Evolutionary conservation across 306 rosid species (phyloP).

Genomic region (Acacia melanoxylon): DNA sequence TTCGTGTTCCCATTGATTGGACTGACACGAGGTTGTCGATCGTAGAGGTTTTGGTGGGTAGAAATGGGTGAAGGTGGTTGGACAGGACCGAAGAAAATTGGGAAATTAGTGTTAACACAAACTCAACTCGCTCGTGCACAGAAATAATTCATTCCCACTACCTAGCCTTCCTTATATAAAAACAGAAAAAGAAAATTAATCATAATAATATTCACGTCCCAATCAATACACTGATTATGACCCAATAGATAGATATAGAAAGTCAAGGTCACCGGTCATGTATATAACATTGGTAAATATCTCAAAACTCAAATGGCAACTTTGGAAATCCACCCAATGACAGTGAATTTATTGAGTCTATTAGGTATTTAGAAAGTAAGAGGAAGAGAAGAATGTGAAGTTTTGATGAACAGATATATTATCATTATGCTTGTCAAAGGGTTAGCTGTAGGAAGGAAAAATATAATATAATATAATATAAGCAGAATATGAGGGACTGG

Average conservation of each 20-base stretch:
- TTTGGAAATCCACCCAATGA: conserved; percentile 1
- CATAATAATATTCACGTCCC: background rate
- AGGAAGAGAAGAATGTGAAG: conserved; percentile 8
- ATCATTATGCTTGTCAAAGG: conserved; percentile 60
- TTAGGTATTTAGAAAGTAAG: background rate
- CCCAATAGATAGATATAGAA: background rate
- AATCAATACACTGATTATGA: conserved; percentile 5
- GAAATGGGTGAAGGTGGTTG: conserved; percentile 85
- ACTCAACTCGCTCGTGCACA: conserved; percentile 45
- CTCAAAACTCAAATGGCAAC: conserved; percentile 6
- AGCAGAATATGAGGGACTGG: conserved; percentile 16
- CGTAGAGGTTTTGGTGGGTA: conserved; percentile 58
- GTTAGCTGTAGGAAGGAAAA: conserved; percentile 52
- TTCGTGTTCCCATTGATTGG: conserved; percentile 58
- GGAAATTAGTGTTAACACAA: conserved; percentile 27
- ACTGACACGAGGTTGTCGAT: conserved; percentile 23
- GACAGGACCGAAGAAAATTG: conserved; percentile 35
- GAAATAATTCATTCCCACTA: conserved; percentile 20
- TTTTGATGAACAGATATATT: background rate
- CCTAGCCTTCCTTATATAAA: conserved; percentile 21
- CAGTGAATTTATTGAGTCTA: background rate
- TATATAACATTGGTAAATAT: conserved; percentile 1
- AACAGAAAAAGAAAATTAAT: background rate
- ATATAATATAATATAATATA: background rate
- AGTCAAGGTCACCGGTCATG: conserved; percentile 17